Evolutionary conservation across 2,329 filamentous ascomycete genomes (phyloP).

Genomic region (Raffaelea ambrosiae): DNA sequence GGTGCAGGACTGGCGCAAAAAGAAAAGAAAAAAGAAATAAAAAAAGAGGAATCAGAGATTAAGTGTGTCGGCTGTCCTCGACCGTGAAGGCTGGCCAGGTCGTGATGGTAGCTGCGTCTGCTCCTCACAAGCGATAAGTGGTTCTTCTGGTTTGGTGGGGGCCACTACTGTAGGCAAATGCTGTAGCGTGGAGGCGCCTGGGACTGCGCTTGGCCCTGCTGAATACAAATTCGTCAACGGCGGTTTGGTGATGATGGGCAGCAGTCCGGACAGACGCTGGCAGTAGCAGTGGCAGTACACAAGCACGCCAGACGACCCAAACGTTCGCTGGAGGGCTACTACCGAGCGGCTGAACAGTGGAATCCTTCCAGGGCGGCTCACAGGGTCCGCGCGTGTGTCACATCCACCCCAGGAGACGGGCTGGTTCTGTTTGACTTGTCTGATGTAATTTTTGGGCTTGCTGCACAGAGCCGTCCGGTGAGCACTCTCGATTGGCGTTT

Average conservation of each 20-base stretch:
- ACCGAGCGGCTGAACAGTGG: no score
- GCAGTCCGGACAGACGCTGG: not conserved
- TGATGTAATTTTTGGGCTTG: no score
- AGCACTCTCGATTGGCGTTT: no score
- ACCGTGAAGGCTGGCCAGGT: not conserved
- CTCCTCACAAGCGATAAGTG: not conserved
- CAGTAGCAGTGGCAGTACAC: no score
- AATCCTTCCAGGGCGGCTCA: no score
- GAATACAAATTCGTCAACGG: not conserved
- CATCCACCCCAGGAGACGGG: no score
- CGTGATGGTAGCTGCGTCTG: not conserved
- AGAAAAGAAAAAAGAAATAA: not conserved
- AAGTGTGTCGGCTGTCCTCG: not conserved
- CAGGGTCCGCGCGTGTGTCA: no score
- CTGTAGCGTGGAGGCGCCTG: not conserved
- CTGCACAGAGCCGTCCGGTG: no score
- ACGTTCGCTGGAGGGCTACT: no score
- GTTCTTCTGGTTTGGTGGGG: not conserved
- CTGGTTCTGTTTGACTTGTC: no score
- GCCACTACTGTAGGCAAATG: not conserved
- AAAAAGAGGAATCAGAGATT: not conserved
- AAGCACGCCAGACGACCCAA: no score
- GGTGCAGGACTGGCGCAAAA: conserved; percentile 9
- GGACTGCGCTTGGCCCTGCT: not conserved
- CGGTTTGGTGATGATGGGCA: not conserved